Base-by-base conservation (phyloP, 2,329 filamentous ascomycete genomes). In the Ophiostoma triangulosporum region DNA sequence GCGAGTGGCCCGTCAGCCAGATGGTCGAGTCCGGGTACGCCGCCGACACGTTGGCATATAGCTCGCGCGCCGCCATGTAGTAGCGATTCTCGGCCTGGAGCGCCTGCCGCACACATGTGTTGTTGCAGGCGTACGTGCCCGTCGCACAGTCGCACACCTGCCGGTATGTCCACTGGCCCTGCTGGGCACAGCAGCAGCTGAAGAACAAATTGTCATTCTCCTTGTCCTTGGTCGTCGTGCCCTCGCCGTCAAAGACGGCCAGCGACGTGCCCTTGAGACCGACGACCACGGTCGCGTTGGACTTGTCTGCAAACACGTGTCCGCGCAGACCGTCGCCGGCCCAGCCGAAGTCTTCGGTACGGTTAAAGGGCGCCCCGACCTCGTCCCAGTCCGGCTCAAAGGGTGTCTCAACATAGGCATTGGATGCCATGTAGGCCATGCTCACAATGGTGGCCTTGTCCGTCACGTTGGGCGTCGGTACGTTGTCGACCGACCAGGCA, bases 131-230 rank as follows among this genome's bases (percentile, higher is more conserved):
- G 64, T 89, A 97, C 1, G 89, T 88, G 11, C 81, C 80, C 1
- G 86, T 87, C 57, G 89, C 88, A 65, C 93, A 98, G 66, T 95
- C 86, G 68, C 93, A 98, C 54, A 95, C 89, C 65, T 94, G 85
- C 57, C 86, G 83, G 84, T 89, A 96, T 15, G 89, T 81, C 70
- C 83, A 89, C 59, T 89, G 88, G 0, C 90, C 89, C 62, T 94
- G 90, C 69, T 96, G 89, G 4, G 82, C 93, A 68, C 93, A 98
- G 68, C 93, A 98, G 70, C 93, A 98, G 64, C 90, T 95, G 70
- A 96, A 96, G 69, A 95, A 95, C 9, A 98, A 75, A 65, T 98
- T 98, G 69, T 98, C 93, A 66, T 97, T 98, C 63, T 90, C 74
- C 71, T 98, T 98, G 70, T 98, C 93, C 61, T 95, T 95, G 26